Percentiles rank a stretch among this genome's conserved stretches.
Conservation (phyloP, 2,329 filamentous ascomycete genomes). For the Lachnellula arida region DNA sequence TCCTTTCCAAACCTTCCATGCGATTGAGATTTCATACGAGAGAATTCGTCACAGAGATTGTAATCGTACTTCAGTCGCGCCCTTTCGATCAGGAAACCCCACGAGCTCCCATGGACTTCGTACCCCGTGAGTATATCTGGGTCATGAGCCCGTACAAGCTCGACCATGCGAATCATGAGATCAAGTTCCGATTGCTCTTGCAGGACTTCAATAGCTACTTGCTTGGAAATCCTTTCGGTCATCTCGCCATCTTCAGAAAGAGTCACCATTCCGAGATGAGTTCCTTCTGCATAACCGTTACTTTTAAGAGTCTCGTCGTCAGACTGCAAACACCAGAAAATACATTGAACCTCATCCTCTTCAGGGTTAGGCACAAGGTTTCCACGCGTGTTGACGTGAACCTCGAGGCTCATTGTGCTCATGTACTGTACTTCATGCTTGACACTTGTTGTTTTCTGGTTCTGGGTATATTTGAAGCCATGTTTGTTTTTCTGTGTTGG, state of each 20-base stretch:
- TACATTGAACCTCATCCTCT: slow-evolving; percentile 78
- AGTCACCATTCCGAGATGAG: slow-evolving; percentile 67
- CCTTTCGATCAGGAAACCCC: slow-evolving; percentile 93
- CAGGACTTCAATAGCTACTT: slow-evolving; percentile 59
- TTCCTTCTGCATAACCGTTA: slow-evolving; percentile 43
- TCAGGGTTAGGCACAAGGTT: slow-evolving; percentile 82
- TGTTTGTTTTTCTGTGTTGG: slow-evolving; percentile 78
- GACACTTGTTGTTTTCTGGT: slow-evolving; percentile 66
- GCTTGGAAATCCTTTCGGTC: slow-evolving; percentile 56
- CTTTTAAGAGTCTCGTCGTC: slow-evolving; percentile 57
- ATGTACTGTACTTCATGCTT: slow-evolving; percentile 88
- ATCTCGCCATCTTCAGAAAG: slow-evolving; percentile 59
- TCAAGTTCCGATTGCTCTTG: slow-evolving; percentile 79
- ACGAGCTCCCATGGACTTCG: slow-evolving; percentile 88
- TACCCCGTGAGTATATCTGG: slow-evolving; percentile 93
- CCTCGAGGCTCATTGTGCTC: slow-evolving; percentile 91
- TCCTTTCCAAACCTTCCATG: slow-evolving; percentile 83
- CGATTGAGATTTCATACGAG: slow-evolving; percentile 78
- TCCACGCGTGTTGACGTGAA: slow-evolving; percentile 84
- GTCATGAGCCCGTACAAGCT: slow-evolving; percentile 78
- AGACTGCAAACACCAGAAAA: slow-evolving; percentile 87
- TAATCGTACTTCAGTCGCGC: slow-evolving; percentile 83
- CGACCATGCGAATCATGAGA: slow-evolving; percentile 77
- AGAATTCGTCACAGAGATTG: slow-evolving; percentile 86
- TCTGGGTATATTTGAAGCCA: slow-evolving; percentile 83